Evolutionary conservation across 2,329 filamentous ascomycete genomes (phyloP).

Genomic region (Fusarium udum): DNA sequence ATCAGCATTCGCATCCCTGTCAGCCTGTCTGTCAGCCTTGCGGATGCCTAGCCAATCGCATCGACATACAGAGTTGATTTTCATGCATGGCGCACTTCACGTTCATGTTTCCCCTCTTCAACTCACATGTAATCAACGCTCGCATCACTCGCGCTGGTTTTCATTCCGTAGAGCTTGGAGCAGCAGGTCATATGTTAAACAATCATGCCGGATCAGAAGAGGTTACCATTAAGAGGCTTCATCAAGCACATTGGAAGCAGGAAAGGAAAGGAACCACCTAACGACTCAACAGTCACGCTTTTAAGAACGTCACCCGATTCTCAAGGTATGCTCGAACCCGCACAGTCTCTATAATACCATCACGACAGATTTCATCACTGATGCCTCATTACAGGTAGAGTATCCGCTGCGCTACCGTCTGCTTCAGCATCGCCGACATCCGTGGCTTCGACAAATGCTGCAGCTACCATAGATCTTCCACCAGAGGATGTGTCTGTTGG

Average conservation of each 20-base stretch:
- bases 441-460: background rate
- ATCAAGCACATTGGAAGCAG: background rate
- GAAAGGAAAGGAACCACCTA: background rate
- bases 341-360: background rate
- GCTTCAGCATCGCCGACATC: rapidly evolving
- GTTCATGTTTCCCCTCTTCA: background rate
- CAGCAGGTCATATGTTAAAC: rapidly evolving
- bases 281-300: no score
- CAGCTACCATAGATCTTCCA: no score
- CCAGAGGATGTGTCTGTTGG: no score
- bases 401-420: background rate
- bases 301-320: no score
- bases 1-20: background rate
- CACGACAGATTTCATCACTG: background rate
- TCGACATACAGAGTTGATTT: background rate
- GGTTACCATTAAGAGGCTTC: background rate
- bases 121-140: background rate
- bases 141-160: background rate
- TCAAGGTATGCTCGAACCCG: background rate
- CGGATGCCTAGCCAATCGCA: background rate
- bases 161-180: background rate
- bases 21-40: background rate
- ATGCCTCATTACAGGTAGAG: rapidly evolving
- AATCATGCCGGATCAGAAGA: background rate
- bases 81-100: background rate